These are phyloP conservation scores for Fusarium heterosporum DNA, from an alignment of 2,329 filamentous ascomycete species.

Conservation along the genomic window DNA sequence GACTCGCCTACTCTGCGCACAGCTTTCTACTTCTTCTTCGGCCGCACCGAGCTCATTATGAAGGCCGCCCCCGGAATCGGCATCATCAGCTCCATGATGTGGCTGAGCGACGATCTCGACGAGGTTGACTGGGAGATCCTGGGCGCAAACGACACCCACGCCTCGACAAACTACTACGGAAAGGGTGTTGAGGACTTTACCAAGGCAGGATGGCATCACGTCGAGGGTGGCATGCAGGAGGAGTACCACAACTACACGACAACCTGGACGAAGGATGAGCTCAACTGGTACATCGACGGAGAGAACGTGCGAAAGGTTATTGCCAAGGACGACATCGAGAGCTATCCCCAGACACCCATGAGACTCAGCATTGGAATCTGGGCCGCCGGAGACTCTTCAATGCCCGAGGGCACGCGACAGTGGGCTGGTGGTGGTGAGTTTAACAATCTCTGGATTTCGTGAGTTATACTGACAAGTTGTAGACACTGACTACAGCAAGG, in stretches of 20 bases:
- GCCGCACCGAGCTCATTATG: slow-evolving; percentile 80
- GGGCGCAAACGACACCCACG: slow-evolving; percentile 71
- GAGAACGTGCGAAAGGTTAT: slow-evolving; percentile 71
- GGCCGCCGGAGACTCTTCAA: slow-evolving; percentile 68
- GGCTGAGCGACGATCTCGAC: slow-evolving; percentile 85
- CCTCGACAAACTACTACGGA: slow-evolving; percentile 82
- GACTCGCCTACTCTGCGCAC: slow-evolving; percentile 84
- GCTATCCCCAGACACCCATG: slow-evolving; percentile 83
- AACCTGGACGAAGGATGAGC: slow-evolving; percentile 74
- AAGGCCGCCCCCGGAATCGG: slow-evolving; percentile 80
- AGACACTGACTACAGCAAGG: slow-evolving; percentile 71
- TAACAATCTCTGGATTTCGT: accelerated
- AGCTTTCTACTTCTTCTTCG: slow-evolving; percentile 88
- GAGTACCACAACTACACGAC: slow-evolving; percentile 82
- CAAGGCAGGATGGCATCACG: slow-evolving; percentile 70
- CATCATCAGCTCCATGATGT: slow-evolving; percentile 84
- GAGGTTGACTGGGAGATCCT: slow-evolving; percentile 91
- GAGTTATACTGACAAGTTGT: neutral
- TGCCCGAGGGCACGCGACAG: slow-evolving; percentile 68
- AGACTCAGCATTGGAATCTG: slow-evolving; percentile 75
- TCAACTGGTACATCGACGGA: slow-evolving; percentile 79
- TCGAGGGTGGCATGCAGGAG: slow-evolving; percentile 65
- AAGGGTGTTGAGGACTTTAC: slow-evolving; percentile 75
- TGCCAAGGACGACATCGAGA: slow-evolving; percentile 68
- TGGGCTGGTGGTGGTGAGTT: slow-evolving; percentile 72